Evolutionary conservation across 805 yeast species (phyloP).

Genomic region (Candida andamanensis): DNA sequence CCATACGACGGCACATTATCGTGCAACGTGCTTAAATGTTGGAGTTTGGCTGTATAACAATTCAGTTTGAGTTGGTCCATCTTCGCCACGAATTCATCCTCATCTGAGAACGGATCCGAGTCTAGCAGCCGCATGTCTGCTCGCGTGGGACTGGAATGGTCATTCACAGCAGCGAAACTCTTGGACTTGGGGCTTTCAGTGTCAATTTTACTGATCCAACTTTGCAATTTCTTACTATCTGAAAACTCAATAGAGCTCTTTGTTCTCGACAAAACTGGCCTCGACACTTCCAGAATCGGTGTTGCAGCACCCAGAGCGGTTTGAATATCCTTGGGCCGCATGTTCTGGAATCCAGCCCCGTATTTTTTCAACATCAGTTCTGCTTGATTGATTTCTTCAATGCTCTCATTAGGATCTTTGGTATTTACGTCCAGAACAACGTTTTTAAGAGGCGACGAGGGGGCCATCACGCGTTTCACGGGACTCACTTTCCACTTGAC

Average conservation of each 20-base stretch:
- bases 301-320: no score
- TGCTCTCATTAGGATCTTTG: slow-evolving; percentile 3
- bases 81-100: slow-evolving; percentile 11
- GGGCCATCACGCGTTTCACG: slow-evolving; percentile 19
- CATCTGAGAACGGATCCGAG: slow-evolving; percentile 18
- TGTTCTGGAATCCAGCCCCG: slow-evolving; percentile 31
- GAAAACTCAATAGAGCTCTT: background rate
- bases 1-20: slow-evolving; percentile 7
- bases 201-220: background rate
- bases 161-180: background rate
- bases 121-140: background rate
- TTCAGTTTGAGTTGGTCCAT: slow-evolving; percentile 1
- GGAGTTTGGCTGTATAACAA: slow-evolving; percentile 8
- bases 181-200: background rate
- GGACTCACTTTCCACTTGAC: slow-evolving; percentile 43
- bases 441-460: slow-evolving; percentile 39
- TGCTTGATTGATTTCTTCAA: slow-evolving; percentile 31
- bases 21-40: slow-evolving; percentile 1
- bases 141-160: background rate
- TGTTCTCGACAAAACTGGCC: background rate
- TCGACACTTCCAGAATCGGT: background rate
- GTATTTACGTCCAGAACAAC: no score
- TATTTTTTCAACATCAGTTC: slow-evolving; percentile 38
- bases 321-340: slow-evolving; percentile 17
- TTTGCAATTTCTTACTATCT: background rate